These are phyloP conservation scores for Starmerella floris DNA, from an alignment of 805 yeast genomes.

Conservation along the genomic window DNA sequence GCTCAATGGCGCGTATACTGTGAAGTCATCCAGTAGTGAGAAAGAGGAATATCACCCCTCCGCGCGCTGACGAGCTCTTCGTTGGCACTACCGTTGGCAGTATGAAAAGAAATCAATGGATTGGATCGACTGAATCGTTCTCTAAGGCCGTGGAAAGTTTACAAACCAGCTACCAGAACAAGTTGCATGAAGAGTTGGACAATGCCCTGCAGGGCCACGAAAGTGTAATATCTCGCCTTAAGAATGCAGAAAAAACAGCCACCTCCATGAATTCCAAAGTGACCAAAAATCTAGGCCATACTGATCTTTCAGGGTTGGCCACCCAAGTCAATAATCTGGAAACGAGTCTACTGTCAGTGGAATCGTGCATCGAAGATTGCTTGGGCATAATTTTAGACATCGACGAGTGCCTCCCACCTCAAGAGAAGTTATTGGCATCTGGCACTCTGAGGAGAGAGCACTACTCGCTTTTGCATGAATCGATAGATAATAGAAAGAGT, in stretches of 20 bases:
- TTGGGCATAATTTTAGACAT: conserved; percentile 1
- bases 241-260: conserved; percentile 10
- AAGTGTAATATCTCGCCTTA: conserved; percentile 5
- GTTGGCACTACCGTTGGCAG: too few species aligned
- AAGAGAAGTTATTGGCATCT: conserved; percentile 5
- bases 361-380: conserved; percentile 5
- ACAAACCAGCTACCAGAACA: conserved; percentile 1
- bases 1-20: too few species aligned
- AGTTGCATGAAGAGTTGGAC: conserved; percentile 5
- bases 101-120: conserved; percentile 6
- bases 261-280: conserved; percentile 1
- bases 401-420: conserved; percentile 4
- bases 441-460: neutral
- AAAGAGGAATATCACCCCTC: too few species aligned
- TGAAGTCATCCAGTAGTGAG: too few species aligned
- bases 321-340: conserved; percentile 4
- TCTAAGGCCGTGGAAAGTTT: conserved; percentile 4
- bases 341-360: neutral
- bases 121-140: conserved; percentile 8
- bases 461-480: conserved; percentile 3
- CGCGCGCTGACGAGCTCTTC: too few species aligned
- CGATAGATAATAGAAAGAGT: neutral
- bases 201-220: conserved; percentile 6
- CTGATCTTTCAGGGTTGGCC: conserved; percentile 1
- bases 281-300: neutral